A percentile compares a stretch with the other conserved stretches of the same genome.
These are phyloP conservation scores for Psilocybe cyanescens DNA, from an alignment of 768 basidiomycete genomes.

Conservation along the genomic window DNA sequence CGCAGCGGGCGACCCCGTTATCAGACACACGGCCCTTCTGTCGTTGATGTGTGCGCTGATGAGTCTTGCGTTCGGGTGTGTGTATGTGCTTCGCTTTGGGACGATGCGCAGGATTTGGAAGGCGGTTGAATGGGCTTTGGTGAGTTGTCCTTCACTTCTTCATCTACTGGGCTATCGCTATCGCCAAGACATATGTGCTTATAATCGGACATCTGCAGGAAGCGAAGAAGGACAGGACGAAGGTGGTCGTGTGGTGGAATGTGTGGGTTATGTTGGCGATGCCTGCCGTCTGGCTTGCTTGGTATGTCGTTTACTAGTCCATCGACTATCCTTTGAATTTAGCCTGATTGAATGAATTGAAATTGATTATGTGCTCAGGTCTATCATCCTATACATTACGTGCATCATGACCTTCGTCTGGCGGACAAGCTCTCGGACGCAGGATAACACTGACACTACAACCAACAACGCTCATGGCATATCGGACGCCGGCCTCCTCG, in stretches of 20 bases:
- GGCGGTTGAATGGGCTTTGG: conserved; percentile 64
- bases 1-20: conserved; percentile 46
- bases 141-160: conserved; percentile 22
- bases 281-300: conserved; percentile 65
- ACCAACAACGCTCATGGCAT: background rate
- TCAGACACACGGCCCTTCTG: conserved; percentile 54
- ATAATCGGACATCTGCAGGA: conserved; percentile 39
- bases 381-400: conserved; percentile 54
- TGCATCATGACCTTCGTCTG: conserved; percentile 65
- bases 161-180: background rate
- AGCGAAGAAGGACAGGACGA: conserved; percentile 35
- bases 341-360: no score
- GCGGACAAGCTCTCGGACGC: conserved; percentile 41
- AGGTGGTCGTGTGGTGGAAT: conserved; percentile 48
- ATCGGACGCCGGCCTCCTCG: conserved; percentile 15
- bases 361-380: conserved; percentile 35
- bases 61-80: conserved; percentile 64
- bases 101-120: conserved; percentile 64
- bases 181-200: background rate
- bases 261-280: conserved; percentile 66
- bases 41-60: conserved; percentile 60
- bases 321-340: background rate
- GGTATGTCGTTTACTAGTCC: conserved; percentile 33
- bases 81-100: conserved; percentile 65
- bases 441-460: background rate